A percentile compares a stretch with the other conserved stretches of the same genome.
These are phyloP conservation scores for Diaporthe eres DNA, from an alignment of 2,329 filamentous ascomycete species.

Conservation along the genomic window DNA sequence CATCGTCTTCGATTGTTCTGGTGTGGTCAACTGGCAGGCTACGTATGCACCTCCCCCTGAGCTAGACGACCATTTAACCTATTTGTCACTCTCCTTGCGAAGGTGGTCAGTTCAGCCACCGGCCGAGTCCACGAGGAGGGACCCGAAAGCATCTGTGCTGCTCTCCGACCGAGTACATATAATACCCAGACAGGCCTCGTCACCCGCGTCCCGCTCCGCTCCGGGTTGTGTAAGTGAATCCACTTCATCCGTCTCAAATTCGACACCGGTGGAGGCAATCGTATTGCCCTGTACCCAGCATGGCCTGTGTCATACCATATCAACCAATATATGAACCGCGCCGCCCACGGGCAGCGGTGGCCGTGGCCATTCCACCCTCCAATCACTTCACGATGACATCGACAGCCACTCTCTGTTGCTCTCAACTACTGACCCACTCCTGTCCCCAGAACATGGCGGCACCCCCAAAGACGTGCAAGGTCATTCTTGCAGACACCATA, in stretches of 20 bases:
- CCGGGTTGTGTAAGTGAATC: slow-evolving; percentile 40
- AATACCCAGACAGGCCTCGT: slow-evolving; percentile 15
- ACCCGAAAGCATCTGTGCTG: neutral
- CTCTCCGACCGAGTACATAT: slow-evolving; percentile 3
- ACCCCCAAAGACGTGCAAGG: slow-evolving; percentile 84
- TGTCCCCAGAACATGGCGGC: slow-evolving; percentile 55
- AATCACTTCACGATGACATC: slow-evolving; percentile 23
- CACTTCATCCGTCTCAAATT: slow-evolving; percentile 31
- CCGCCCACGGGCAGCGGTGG: slow-evolving; percentile 9
- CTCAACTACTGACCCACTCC: slow-evolving; percentile 34
- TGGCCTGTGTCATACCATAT: slow-evolving; percentile 21
- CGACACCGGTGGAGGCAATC: slow-evolving; percentile 26
- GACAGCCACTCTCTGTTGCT: slow-evolving; percentile 19
- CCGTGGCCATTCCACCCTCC: slow-evolving; percentile 7
- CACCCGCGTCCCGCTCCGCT: slow-evolving; percentile 1
- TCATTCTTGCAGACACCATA: slow-evolving; percentile 89
- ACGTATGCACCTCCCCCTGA: neutral
- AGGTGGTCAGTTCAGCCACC: neutral
- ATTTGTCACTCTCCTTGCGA: neutral
- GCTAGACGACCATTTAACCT: neutral
- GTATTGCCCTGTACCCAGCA: slow-evolving; percentile 22
- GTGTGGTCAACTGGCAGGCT: slow-evolving; percentile 13
- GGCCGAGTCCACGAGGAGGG: neutral
- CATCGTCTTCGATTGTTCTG: slow-evolving; percentile 14
- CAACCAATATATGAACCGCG: slow-evolving; percentile 27